Evolutionary conservation across 2,329 filamentous ascomycete genomes (phyloP).

Genomic region (Alternaria sp.): DNA sequence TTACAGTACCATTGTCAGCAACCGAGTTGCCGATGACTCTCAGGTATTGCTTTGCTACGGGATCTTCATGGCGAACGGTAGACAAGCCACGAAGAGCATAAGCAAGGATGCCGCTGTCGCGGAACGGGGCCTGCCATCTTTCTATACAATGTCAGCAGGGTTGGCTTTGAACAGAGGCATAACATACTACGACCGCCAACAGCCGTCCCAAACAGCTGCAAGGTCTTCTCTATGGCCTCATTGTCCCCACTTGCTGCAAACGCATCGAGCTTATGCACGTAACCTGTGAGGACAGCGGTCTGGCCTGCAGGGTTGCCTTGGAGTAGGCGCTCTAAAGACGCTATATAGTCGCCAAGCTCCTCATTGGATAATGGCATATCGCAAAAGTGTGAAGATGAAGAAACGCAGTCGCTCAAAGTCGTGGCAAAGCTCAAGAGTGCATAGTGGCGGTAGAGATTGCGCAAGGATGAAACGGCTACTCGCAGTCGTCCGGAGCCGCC

Average conservation of each 20-base stretch:
- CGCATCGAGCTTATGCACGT: constrained; percentile 22
- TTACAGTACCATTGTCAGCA: constrained; percentile 42
- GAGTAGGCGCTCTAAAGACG: constrained; percentile 23
- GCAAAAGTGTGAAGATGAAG: constrained; percentile 6
- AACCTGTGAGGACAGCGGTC: constrained; percentile 19
- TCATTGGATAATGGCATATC: constrained; percentile 27
- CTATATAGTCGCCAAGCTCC: constrained; percentile 24
- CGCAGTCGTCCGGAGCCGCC: neutral
- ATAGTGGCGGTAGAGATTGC: constrained; percentile 9
- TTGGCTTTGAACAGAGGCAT: neutral
- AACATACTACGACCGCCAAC: constrained; percentile 41
- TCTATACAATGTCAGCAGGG: constrained; percentile 37
- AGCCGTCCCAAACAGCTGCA: constrained; percentile 41
- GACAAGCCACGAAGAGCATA: constrained; percentile 36
- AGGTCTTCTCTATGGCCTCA: constrained; percentile 21
- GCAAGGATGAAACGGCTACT: constrained; percentile 5
- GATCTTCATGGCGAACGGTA: constrained; percentile 18
- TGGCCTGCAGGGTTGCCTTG: constrained; percentile 22
- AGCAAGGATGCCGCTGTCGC: constrained; percentile 36
- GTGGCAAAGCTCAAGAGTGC: constrained; percentile 15
- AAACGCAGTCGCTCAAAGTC: constrained; percentile 6
- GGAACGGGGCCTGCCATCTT: constrained; percentile 38
- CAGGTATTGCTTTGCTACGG: constrained; percentile 42
- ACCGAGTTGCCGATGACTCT: constrained; percentile 49
- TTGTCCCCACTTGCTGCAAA: constrained; percentile 13